phyloP scores from a whole-genome alignment of 352 stramenopile genomes.

The Pythium dissimile region DNA sequence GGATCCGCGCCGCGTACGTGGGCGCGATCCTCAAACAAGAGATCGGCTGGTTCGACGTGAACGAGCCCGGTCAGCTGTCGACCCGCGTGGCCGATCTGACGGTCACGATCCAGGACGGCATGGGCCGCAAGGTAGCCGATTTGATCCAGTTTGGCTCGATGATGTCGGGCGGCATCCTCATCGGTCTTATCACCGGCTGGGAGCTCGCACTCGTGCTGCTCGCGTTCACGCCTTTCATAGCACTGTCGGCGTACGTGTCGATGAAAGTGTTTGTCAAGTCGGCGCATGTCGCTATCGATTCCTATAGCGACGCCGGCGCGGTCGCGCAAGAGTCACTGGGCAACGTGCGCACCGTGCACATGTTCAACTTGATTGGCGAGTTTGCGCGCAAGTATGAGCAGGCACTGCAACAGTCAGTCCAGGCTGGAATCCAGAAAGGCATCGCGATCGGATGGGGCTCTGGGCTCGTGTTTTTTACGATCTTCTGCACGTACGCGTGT shows the following conservation, averaged over 20 bases:
- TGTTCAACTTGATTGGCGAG: constrained; percentile 27
- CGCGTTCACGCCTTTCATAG: constrained; percentile 33
- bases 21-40: not conserved
- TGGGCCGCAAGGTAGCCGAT: constrained; percentile 29
- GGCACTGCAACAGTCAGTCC: constrained; percentile 15
- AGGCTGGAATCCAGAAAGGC: constrained; percentile 24
- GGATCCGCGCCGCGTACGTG: not conserved
- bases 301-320: constrained; percentile 30
- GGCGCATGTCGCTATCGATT: constrained; percentile 14
- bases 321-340: constrained; percentile 34
- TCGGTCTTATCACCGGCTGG: constrained; percentile 40
- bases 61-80: constrained; percentile 26
- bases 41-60: not conserved
- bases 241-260: constrained; percentile 13
- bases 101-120: constrained; percentile 8
- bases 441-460: constrained; percentile 22
- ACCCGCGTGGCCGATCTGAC: constrained; percentile 46
- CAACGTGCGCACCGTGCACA: constrained; percentile 37
- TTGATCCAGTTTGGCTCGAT: constrained; percentile 30
- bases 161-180: constrained; percentile 30
- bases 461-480: constrained; percentile 30
- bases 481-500: constrained; percentile 34
- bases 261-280: not conserved
- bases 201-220: constrained; percentile 40
- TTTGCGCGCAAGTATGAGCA: constrained; percentile 28